A percentile compares a stretch with the other conserved stretches of the same genome.
These are phyloP conservation scores for Penicillium sp. DNA, from an alignment of 2,329 filamentous ascomycete genomes.

Conservation along the genomic window DNA sequence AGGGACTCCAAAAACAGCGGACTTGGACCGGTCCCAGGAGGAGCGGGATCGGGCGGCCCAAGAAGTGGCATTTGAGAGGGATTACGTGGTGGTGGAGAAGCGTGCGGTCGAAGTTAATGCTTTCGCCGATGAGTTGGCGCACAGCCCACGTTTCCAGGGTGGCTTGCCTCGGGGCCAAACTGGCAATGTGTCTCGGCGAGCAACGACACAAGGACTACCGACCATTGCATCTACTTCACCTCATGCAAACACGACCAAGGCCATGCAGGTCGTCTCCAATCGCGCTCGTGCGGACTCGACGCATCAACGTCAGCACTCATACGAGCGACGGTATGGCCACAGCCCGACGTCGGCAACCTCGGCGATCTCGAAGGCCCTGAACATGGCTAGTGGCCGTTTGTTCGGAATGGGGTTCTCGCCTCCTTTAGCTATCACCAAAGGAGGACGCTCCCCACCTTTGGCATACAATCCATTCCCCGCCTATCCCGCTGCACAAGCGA, in stretches of 20 bases:
- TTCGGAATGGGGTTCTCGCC: constrained; percentile 53
- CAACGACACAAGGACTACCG: constrained; percentile 72
- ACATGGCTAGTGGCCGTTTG: constrained; percentile 73
- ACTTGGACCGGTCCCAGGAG: constrained; percentile 34
- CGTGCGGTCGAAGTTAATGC: constrained; percentile 94
- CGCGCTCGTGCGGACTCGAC: constrained; percentile 57
- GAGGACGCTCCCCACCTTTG: constrained; percentile 47
- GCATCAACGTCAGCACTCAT: constrained; percentile 74
- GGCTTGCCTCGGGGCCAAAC: constrained; percentile 53
- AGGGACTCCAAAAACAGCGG: constrained; percentile 48
- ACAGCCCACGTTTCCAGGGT: constrained; percentile 66
- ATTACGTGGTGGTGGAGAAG: constrained; percentile 96
- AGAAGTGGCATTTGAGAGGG: constrained; percentile 84
- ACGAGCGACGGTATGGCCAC: constrained; percentile 73
- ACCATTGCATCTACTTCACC: constrained; percentile 68
- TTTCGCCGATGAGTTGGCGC: constrained; percentile 89
- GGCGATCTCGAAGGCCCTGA: constrained; percentile 90
- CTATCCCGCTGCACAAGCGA: constrained; percentile 71
- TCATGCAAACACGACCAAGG: constrained; percentile 64
- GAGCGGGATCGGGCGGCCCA: constrained; percentile 68
- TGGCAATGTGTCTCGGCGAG: constrained; percentile 67
- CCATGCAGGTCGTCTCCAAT: constrained; percentile 69
- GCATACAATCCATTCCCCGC: constrained; percentile 70
- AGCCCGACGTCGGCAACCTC: constrained; percentile 77
- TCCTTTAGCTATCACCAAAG: constrained; percentile 45